A percentile compares a stretch with the other conserved stretches of the same genome.
Evolutionary conservation across 1,139 yeast genomes (phyloP).

Genomic region (Kodamaea arcana): DNA sequence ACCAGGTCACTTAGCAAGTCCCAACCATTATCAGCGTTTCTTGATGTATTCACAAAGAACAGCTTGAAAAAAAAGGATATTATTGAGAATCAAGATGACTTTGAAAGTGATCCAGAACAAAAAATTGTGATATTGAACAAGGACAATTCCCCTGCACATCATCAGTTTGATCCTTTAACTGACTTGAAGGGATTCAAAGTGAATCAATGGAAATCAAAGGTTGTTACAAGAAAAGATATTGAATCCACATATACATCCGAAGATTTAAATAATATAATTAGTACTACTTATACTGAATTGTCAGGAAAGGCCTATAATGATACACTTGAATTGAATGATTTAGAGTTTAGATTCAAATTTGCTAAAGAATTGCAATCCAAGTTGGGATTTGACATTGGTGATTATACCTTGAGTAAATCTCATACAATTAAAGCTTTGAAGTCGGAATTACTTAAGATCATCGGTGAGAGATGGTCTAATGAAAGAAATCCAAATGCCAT

Average conservation of each 20-base stretch:
- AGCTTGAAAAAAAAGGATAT: slow-evolving; percentile 27
- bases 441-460: slow-evolving; percentile 37
- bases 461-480: slow-evolving; percentile 48
- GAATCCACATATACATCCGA: slow-evolving; percentile 27
- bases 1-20: slow-evolving; percentile 11
- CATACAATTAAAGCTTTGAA: slow-evolving; percentile 45
- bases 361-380: slow-evolving; percentile 54
- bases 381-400: slow-evolving; percentile 67
- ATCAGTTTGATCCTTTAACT: slow-evolving; percentile 22
- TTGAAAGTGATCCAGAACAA: slow-evolving; percentile 28
- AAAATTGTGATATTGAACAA: slow-evolving; percentile 36
- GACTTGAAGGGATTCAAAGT: slow-evolving; percentile 38
- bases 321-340: slow-evolving; percentile 35
- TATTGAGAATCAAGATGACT: slow-evolving; percentile 39
- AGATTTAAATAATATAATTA: slow-evolving; percentile 22
- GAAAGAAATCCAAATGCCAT: slow-evolving; percentile 76
- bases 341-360: slow-evolving; percentile 55
- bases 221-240: slow-evolving; percentile 23
- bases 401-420: slow-evolving; percentile 51
- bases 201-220: slow-evolving; percentile 32
- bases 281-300: slow-evolving; percentile 23
- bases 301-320: slow-evolving; percentile 10
- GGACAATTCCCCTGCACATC: slow-evolving; percentile 31
- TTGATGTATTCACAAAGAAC: slow-evolving; percentile 20
- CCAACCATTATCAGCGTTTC: slow-evolving; percentile 13